A percentile compares a stretch with the other conserved stretches of the same genome.
phyloP scores from a whole-genome alignment of 768 basidiomycete species.

The Chiua virens region DNA sequence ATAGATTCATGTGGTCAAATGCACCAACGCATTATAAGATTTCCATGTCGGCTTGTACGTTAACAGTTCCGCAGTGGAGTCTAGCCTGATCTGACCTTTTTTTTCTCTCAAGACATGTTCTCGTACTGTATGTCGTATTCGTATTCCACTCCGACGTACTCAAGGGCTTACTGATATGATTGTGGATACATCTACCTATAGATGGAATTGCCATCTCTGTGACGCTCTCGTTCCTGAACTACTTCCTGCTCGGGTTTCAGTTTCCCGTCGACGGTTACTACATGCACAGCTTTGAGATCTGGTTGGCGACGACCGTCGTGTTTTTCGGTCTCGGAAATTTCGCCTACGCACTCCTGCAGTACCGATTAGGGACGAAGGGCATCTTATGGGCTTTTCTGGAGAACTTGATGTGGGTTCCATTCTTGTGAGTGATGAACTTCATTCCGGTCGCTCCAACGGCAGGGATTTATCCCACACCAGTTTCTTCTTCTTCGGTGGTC shows the following conservation, averaged over 20 bases:
- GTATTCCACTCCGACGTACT: background rate
- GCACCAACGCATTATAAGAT: constrained; percentile 85
- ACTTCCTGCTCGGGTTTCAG: constrained; percentile 69
- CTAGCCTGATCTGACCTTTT: constrained; percentile 1
- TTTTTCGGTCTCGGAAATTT: constrained; percentile 75
- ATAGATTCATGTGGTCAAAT: constrained; percentile 70
- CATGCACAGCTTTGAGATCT: constrained; percentile 79
- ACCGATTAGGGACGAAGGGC: constrained; percentile 54
- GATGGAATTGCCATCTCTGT: constrained; percentile 65
- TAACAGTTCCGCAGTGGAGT: background rate
- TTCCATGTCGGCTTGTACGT: constrained; percentile 53
- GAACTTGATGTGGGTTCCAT: constrained; percentile 32
- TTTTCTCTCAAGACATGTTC: constrained; percentile 41
- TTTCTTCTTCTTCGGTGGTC: constrained; percentile 58
- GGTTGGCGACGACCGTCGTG: constrained; percentile 73
- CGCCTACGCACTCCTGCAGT: constrained; percentile 71
- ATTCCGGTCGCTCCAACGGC: background rate
- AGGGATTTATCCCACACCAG: constrained; percentile 14
- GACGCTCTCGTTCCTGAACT: constrained; percentile 70
- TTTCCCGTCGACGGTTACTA: constrained; percentile 76
- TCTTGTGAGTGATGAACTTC: constrained; percentile 33
- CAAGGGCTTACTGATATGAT: background rate
- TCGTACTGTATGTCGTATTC: constrained; percentile 44
- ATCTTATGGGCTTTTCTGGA: constrained; percentile 26
- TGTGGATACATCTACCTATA: background rate